phyloP scores from a whole-genome alignment of 345 rosid genomes.

The Eucalyptus regnans region DNA sequence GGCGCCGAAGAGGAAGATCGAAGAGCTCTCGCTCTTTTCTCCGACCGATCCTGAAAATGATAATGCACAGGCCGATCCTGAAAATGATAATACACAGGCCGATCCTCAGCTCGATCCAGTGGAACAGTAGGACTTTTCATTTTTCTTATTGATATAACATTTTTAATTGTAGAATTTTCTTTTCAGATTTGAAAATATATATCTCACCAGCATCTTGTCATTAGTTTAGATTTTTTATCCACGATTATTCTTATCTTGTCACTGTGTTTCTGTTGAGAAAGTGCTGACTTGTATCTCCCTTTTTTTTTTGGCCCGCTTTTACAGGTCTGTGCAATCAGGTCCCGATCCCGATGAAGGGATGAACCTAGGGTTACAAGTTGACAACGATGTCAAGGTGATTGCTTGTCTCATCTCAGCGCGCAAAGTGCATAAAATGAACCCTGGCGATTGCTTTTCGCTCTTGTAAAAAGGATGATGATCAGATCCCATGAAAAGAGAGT shows the following conservation, averaged over 20 bases:
- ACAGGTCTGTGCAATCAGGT: background rate
- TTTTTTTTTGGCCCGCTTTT: background rate
- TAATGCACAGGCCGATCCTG: background rate
- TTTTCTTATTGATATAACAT: background rate
- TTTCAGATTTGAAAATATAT: background rate
- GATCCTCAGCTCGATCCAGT: background rate
- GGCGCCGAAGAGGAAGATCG: background rate
- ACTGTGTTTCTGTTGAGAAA: background rate
- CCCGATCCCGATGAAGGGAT: background rate
- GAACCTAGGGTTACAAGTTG: background rate
- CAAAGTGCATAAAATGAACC: background rate
- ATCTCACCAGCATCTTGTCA: background rate
- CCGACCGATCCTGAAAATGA: background rate
- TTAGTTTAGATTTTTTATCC: background rate
- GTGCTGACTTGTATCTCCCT: background rate
- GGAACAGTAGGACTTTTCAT: background rate
- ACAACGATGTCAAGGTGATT: background rate
- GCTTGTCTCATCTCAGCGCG: background rate
- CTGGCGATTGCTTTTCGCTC: background rate
- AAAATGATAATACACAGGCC: background rate
- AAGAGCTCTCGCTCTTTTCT: background rate
- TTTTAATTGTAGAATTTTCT: background rate
- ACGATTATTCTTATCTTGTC: background rate
- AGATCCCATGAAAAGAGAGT: background rate
- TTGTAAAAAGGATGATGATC: background rate